Percentiles rank a stretch among this genome's conserved stretches.
phyloP scores from a whole-genome alignment of 2,329 filamentous ascomycete species.

The Emericellopsis cladophorae region DNA sequence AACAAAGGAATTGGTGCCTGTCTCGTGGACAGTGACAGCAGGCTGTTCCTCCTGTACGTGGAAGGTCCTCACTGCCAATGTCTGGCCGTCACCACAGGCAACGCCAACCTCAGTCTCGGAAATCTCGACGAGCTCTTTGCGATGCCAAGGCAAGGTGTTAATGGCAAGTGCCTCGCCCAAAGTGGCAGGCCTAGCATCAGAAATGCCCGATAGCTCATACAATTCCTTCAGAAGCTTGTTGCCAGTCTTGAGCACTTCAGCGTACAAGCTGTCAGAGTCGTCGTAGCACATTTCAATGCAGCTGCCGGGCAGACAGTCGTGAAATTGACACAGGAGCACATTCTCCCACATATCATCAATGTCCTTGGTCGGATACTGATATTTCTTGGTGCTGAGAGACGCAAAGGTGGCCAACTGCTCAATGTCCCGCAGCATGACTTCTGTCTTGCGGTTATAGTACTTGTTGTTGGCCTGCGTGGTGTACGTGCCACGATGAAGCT shows the following conservation, averaged over 20 bases:
- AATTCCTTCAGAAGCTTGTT: conserved; percentile 59
- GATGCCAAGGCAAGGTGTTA: conserved; percentile 81
- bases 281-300: conserved; percentile 98
- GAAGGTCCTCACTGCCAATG: conserved; percentile 37
- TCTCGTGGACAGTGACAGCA: conserved; percentile 38
- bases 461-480: conserved; percentile 98
- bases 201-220: conserved; percentile 52
- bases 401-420: conserved; percentile 82
- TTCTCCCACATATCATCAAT: conserved; percentile 94
- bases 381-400: conserved; percentile 57
- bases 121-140: conserved; percentile 59
- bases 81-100: conserved; percentile 41
- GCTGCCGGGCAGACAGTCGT: conserved; percentile 90
- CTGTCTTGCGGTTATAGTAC: conserved; percentile 76
- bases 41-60: conserved; percentile 28
- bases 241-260: conserved; percentile 66
- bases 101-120: conserved; percentile 39
- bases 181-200: conserved; percentile 24
- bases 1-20: conserved; percentile 53
- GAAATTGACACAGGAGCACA: conserved; percentile 88
- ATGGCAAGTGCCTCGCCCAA: conserved; percentile 48
- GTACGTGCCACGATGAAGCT: conserved; percentile 92
- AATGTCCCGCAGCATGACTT: conserved; percentile 74
- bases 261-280: conserved; percentile 82
- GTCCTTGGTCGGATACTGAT: conserved; percentile 88